phyloP scores from a whole-genome alignment of 2,329 filamentous ascomycete genomes.

The Calonectria henricotiae region DNA sequence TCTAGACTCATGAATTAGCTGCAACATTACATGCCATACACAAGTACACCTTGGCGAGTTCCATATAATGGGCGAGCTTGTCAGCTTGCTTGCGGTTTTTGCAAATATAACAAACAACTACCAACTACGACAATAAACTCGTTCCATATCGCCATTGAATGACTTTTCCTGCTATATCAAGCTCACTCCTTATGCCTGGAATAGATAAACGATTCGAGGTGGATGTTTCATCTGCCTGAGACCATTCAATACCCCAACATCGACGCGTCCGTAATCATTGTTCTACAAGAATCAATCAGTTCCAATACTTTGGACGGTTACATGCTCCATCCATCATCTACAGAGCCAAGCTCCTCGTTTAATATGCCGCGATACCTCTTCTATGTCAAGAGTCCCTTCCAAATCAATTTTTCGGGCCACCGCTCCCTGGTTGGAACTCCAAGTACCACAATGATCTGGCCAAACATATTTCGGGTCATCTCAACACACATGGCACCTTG shows the following conservation, averaged over 20 bases:
- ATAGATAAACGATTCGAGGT: not conserved
- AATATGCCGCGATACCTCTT: conserved; percentile 35
- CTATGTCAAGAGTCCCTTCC: conserved; percentile 33
- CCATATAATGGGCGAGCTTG: no score
- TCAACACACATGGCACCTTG: conserved; percentile 44
- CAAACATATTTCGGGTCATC: conserved; percentile 37
- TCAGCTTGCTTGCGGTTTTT: no score
- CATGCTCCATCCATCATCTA: conserved; percentile 25
- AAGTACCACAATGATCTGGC: conserved; percentile 41
- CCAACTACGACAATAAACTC: no score
- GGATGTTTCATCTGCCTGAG: not conserved
- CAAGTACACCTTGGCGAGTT: no score
- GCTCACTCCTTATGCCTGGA: not conserved
- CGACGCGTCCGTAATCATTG: conserved; percentile 3
- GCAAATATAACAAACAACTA: no score
- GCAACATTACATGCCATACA: no score
- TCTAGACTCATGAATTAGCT: no score
- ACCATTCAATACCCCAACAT: not conserved
- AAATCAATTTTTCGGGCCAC: conserved; percentile 28
- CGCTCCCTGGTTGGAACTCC: conserved; percentile 36
- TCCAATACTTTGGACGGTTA: conserved; percentile 24
- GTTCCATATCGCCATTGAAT: no score
- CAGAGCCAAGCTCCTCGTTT: conserved; percentile 36
- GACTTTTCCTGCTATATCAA: not conserved
- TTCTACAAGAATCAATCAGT: conserved; percentile 10